Evolutionary conservation across 495 filamentous ascomycete genomes (phyloP).

Genomic region (Hypoxylon intermedium): DNA sequence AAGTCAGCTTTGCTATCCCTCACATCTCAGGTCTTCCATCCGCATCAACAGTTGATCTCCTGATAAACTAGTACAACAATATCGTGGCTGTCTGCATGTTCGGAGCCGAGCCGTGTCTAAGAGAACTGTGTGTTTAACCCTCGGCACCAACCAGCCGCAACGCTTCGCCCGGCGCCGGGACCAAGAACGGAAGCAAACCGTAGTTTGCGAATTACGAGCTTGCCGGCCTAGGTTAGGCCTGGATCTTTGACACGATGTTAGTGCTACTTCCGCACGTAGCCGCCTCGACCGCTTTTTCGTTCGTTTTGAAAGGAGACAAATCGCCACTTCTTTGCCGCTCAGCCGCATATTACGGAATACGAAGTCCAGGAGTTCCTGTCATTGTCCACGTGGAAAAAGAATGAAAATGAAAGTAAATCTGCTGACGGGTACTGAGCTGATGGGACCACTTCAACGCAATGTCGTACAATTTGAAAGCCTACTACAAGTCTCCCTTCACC

Average conservation of each 20-base stretch:
- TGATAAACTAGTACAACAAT: background rate
- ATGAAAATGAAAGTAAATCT: slow-evolving; percentile 13
- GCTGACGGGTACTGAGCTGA: too few relatives aligned
- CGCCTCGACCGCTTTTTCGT: slow-evolving; percentile 1
- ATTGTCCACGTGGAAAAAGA: slow-evolving; percentile 27
- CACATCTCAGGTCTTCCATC: background rate
- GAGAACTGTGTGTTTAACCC: background rate
- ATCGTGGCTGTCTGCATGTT: background rate
- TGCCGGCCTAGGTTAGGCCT: slow-evolving; percentile 2
- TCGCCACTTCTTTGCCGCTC: slow-evolving; percentile 24
- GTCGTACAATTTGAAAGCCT: slow-evolving; percentile 34
- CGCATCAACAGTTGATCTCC: background rate
- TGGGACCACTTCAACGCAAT: slow-evolving; percentile 18
- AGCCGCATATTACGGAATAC: slow-evolving; percentile 30
- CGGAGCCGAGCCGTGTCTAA: slow-evolving; percentile 26
- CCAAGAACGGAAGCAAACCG: slow-evolving; percentile 1
- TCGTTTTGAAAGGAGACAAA: slow-evolving; percentile 3
- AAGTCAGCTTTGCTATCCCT: slow-evolving; percentile 10
- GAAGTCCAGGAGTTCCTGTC: slow-evolving; percentile 15
- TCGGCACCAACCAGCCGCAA: background rate
- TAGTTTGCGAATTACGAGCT: slow-evolving; percentile 25
- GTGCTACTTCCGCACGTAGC: slow-evolving; percentile 22
- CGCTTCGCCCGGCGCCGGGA: background rate
- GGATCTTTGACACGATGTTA: slow-evolving; percentile 21
- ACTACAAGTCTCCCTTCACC: slow-evolving; percentile 21